Evolutionary conservation across 1,284 basidiomycete species (phyloP), one percentile per base, ranked within the genome.

Genomic region (Pseudozyma hubeiensis): DNA sequence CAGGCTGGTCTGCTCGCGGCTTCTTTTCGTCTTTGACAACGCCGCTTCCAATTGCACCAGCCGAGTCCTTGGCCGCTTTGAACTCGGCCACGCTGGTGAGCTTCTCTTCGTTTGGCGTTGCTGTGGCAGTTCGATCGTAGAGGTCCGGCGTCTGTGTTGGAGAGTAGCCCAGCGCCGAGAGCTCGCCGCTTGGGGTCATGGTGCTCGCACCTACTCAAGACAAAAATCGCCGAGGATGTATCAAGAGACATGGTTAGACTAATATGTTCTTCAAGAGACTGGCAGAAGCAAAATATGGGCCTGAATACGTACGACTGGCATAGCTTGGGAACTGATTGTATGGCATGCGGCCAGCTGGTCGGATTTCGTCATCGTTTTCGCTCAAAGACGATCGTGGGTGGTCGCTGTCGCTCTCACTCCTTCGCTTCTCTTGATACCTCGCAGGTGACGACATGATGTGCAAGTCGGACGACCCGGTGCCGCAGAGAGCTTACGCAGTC

Each of bases 21-120:
- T 63, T 63, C 58, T 61, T 59, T 39, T 68, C 60, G 7, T 56
- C 57, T 10, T 49, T 17, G 24, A 73, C 54, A 2, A 61, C 41
- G 11, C 52, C 64, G 40, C 53, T 61, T 7, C 64, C 64, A 9
- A 73, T 46, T 13, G 70, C 70, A 33, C 64, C 70, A 1, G 64
- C 64, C 16, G 63, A 59, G 47, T 73, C 70, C 48, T 73, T 68
- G 47, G 70, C 64, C 30, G 70, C 70, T 39, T 61, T 58, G 56
- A 67, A 73, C 37, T 67, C 64, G 31, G 63, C 39, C 9, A 66
- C 4, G 44, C 51, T 60, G 34, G 19, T 41, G 4, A 29, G 13
- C 47, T 58, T 73, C 29, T 73, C 61, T 17, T 73, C 40, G 30
- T 46, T 49, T 3, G 64, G 61, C 1, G 63, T 67, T 31, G 24